A percentile compares a stretch with the other conserved stretches of the same genome.
These are phyloP conservation scores for Platanus orientalis DNA, from an alignment of 164 flowering plant genomes.

Conservation along the genomic window DNA sequence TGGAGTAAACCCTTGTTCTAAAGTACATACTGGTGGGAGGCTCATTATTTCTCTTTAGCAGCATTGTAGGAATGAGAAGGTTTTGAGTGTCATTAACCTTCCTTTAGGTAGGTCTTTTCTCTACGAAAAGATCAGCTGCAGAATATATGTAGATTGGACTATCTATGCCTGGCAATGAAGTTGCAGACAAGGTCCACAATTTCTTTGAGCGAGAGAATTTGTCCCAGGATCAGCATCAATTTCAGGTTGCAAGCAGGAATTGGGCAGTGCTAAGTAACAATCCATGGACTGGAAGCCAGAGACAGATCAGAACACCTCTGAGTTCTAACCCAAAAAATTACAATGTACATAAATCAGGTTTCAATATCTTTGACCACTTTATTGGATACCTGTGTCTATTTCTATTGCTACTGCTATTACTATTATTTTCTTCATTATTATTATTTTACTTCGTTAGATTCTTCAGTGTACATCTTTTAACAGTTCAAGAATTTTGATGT, in stretches of 20 bases:
- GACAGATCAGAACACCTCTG: conserved; percentile 35
- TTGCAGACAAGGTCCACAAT: conserved; percentile 76
- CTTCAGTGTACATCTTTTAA: background rate
- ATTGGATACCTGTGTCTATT: no score
- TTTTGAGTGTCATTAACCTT: conserved; percentile 3
- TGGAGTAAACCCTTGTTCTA: background rate
- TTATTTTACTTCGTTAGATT: background rate
- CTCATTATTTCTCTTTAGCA: background rate
- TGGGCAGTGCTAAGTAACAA: conserved; percentile 48
- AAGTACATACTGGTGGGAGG: background rate
- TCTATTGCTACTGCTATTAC: no score
- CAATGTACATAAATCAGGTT: conserved; percentile 52
- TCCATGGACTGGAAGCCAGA: conserved; percentile 50
- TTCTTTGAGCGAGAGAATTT: conserved; percentile 71
- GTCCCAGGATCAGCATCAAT: conserved; percentile 46
- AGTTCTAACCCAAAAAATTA: conserved; percentile 39
- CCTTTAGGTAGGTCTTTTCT: conserved; percentile 13
- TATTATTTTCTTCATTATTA: no score
- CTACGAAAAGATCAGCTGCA: conserved; percentile 15
- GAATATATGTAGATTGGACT: conserved; percentile 27
- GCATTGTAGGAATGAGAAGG: conserved; percentile 5
- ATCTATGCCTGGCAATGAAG: conserved; percentile 92
- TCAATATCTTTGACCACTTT: background rate
- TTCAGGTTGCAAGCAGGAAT: conserved; percentile 44
- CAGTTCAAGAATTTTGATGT: background rate